Conservation (phyloP, 768 basidiomycete genomes). For the Russula lepida region DNA sequence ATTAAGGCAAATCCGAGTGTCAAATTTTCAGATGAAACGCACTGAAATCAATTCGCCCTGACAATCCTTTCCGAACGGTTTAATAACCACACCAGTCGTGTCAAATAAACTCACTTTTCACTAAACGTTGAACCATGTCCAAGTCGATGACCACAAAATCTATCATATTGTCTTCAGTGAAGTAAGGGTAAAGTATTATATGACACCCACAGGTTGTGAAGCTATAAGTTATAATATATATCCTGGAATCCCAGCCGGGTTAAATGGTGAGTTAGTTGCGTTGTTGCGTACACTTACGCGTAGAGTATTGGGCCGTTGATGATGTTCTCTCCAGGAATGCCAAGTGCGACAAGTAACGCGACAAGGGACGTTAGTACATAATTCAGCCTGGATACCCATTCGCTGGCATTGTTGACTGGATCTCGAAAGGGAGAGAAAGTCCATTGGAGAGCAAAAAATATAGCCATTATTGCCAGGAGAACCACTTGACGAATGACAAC, state of each 20-base stretch:
- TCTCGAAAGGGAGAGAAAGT: constrained; percentile 55
- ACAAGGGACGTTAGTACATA: constrained; percentile 58
- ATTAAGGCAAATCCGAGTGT: not conserved
- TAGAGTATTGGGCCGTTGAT: constrained; percentile 60
- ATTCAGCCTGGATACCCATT: constrained; percentile 64
- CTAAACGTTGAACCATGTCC: constrained; percentile 39
- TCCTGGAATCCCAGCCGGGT: constrained; percentile 25
- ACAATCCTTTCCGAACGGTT: constrained; percentile 34
- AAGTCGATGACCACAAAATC: constrained; percentile 60
- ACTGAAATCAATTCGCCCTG: constrained; percentile 70
- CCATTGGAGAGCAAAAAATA: constrained; percentile 57
- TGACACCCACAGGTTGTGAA: constrained; percentile 48
- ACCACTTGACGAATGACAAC: constrained; percentile 52
- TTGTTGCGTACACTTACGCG: constrained; percentile 35
- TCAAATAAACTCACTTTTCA: constrained; percentile 46
- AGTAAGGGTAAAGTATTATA: not conserved
- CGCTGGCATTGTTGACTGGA: constrained; percentile 65
- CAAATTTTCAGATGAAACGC: constrained; percentile 24
- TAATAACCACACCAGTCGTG: not conserved
- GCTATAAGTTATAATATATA: constrained; percentile 55
- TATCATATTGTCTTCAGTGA: constrained; percentile 24
- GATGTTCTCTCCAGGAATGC: constrained; percentile 45
- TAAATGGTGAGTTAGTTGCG: not conserved
- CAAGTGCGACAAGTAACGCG: constrained; percentile 52
- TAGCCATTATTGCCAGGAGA: constrained; percentile 46